Percentiles rank a stretch among this genome's conserved stretches.
Conservation (phyloP, 805 yeast species). For the Pichia pseudocactophila region DNA sequence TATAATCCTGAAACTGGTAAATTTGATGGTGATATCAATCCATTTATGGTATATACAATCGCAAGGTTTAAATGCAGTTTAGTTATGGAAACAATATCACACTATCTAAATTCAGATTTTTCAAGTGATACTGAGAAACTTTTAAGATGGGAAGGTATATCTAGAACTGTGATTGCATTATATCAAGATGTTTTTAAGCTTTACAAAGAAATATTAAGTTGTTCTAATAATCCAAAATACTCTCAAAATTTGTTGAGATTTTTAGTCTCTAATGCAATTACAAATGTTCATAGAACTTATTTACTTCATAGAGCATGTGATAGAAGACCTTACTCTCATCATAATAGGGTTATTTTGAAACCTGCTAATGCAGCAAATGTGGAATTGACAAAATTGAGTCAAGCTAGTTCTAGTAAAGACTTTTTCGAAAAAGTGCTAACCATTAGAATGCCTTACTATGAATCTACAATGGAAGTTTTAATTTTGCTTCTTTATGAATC, state of each 20-base stretch:
- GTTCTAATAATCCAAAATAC: conserved; percentile 8
- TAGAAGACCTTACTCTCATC: conserved; percentile 7
- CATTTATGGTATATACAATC: conserved; percentile 12
- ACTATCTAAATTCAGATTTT: conserved; percentile 12
- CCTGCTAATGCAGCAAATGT: conserved; percentile 4
- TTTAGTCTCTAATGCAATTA: conserved; percentile 72
- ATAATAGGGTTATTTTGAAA: conserved; percentile 9
- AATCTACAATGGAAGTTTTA: conserved; percentile 6
- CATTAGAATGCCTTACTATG: conserved; percentile 3
- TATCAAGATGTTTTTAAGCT: conserved; percentile 9
- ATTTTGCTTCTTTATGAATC: conserved; percentile 10
- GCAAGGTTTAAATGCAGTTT: conserved; percentile 12
- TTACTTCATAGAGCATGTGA: conserved; percentile 9
- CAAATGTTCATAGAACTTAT: conserved; percentile 39
- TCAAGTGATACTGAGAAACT: conserved; percentile 7
- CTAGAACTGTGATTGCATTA: conserved; percentile 8
- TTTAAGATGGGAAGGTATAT: conserved; percentile 8
- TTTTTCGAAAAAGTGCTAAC: conserved; percentile 7
- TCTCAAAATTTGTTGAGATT: conserved; percentile 68
- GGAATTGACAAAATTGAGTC: conserved; percentile 6
- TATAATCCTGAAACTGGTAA: conserved; percentile 8
- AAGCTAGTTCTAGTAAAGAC: conserved; percentile 4
- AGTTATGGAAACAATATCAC: conserved; percentile 13
- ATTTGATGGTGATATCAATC: conserved; percentile 13
- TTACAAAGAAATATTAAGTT: conserved; percentile 9